Evolutionary conservation across 805 yeast genomes (phyloP).

Genomic region (Ogataea haglerorum): DNA sequence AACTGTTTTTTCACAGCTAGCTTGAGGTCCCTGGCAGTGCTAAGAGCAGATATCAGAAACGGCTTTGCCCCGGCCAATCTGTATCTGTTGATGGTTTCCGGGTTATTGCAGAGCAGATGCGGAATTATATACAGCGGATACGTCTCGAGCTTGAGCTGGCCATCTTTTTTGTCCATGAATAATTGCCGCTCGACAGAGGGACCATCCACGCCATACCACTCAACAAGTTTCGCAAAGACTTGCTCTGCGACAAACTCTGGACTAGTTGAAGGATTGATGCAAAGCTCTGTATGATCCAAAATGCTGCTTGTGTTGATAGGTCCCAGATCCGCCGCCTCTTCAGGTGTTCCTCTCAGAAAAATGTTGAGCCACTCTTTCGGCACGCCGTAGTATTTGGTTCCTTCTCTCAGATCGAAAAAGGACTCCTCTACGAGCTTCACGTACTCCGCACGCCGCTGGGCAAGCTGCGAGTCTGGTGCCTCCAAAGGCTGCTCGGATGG

Average conservation of each 20-base stretch:
- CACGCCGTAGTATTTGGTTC: constrained; percentile 46
- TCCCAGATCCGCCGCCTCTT: constrained; percentile 35
- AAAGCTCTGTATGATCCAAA: constrained; percentile 43
- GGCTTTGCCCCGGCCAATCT: constrained; percentile 35
- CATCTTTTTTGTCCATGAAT: constrained; percentile 25
- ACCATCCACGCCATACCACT: constrained; percentile 53
- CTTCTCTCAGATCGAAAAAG: constrained; percentile 34
- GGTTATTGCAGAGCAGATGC: constrained; percentile 26
- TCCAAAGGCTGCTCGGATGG: background rate
- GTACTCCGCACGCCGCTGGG: constrained; percentile 18
- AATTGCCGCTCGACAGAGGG: constrained; percentile 37
- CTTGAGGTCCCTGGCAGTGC: constrained; percentile 29
- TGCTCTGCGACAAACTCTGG: constrained; percentile 40
- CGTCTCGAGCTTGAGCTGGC: constrained; percentile 23
- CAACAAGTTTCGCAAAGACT: constrained; percentile 41
- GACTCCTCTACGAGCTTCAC: constrained; percentile 15
- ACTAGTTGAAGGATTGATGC: constrained; percentile 27
- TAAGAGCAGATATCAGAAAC: constrained; percentile 35
- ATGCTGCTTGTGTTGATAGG: constrained; percentile 45
- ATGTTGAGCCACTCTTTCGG: constrained; percentile 43
- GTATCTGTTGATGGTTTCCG: constrained; percentile 27
- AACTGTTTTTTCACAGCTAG: constrained; percentile 21
- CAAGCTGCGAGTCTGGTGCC: constrained; percentile 13
- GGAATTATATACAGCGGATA: constrained; percentile 27
- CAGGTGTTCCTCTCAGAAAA: constrained; percentile 36